phyloP scores from a whole-genome alignment of 768 basidiomycete genomes.

The Tylopilus rubrobrunneus region DNA sequence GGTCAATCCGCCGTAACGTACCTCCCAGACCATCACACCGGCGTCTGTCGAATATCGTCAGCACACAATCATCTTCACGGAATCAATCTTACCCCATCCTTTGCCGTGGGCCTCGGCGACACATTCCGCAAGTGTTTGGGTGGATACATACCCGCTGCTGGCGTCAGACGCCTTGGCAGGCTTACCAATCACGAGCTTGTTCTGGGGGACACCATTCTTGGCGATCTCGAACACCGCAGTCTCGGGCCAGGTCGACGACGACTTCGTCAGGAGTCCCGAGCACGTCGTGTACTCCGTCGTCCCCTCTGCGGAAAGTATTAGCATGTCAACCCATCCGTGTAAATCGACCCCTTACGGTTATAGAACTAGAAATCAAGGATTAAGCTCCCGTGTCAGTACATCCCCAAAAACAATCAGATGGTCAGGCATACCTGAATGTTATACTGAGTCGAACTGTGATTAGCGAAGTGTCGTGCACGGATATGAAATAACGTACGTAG shows the following conservation, averaged over 20 bases:
- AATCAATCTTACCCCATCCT: conserved; percentile 58
- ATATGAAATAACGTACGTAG: too few relatives aligned
- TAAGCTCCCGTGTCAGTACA: not conserved
- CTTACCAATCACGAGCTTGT: conserved; percentile 55
- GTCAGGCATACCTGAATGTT: conserved; percentile 34
- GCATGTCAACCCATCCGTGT: conserved; percentile 23
- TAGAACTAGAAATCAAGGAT: conserved; percentile 12
- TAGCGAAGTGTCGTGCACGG: too few relatives aligned
- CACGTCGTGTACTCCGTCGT: conserved; percentile 59
- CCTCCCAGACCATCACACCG: conserved; percentile 40
- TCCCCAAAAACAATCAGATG: too few relatives aligned
- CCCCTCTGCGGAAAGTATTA: conserved; percentile 36
- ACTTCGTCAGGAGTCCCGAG: conserved; percentile 48
- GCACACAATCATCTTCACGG: too few relatives aligned
- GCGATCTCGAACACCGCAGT: conserved; percentile 51
- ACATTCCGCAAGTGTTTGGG: conserved; percentile 53
- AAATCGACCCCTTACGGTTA: conserved; percentile 17
- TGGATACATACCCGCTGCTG: conserved; percentile 51
- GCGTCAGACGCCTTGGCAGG: conserved; percentile 33
- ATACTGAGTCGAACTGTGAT: conserved; percentile 22
- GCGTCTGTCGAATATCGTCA: conserved; percentile 18
- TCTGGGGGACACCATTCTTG: conserved; percentile 37
- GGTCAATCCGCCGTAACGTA: conserved; percentile 6
- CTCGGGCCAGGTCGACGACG: conserved; percentile 55
- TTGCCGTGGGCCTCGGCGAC: conserved; percentile 51